A percentile compares a stretch with the other conserved stretches of the same genome.
These are phyloP conservation scores for Pleurotus ostreatus DNA, from an alignment of 768 basidiomycete genomes.

Conservation along the genomic window DNA sequence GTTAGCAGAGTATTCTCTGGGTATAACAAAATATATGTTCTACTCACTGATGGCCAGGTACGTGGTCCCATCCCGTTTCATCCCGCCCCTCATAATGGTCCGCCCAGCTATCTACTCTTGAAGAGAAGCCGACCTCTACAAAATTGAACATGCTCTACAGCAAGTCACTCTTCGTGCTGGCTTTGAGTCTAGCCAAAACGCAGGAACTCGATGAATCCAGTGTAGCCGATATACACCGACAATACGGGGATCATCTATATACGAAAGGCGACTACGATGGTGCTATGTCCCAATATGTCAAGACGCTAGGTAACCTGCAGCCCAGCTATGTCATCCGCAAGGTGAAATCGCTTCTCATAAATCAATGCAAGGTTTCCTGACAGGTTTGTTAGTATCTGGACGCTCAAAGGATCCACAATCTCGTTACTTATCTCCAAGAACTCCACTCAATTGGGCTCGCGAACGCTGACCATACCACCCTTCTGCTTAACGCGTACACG, in stretches of 20 bases:
- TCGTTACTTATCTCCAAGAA: slow-evolving; percentile 95
- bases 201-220: slow-evolving; percentile 69
- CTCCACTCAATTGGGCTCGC: slow-evolving; percentile 86
- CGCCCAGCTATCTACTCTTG: slow-evolving; percentile 55
- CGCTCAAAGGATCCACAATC: slow-evolving; percentile 91
- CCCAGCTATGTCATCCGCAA: slow-evolving; percentile 98
- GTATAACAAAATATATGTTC: slow-evolving; percentile 77
- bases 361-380: neutral
- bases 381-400: slow-evolving; percentile 73
- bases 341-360: slow-evolving; percentile 34
- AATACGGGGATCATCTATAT: slow-evolving; percentile 92
- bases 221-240: slow-evolving; percentile 84
- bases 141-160: slow-evolving; percentile 86
- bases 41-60: slow-evolving; percentile 78
- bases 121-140: slow-evolving; percentile 77
- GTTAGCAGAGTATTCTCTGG: slow-evolving; percentile 79
- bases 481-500: slow-evolving; percentile 95
- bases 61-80: slow-evolving; percentile 15
- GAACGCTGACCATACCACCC: slow-evolving; percentile 94
- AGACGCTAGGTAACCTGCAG: slow-evolving; percentile 85
- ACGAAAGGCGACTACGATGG: slow-evolving; percentile 88
- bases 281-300: slow-evolving; percentile 88
- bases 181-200: slow-evolving; percentile 78
- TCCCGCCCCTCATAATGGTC: neutral
- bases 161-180: slow-evolving; percentile 73